Evolutionary conservation across 2,329 filamentous ascomycete genomes (phyloP).

Genomic region (Zarea fungicola): DNA sequence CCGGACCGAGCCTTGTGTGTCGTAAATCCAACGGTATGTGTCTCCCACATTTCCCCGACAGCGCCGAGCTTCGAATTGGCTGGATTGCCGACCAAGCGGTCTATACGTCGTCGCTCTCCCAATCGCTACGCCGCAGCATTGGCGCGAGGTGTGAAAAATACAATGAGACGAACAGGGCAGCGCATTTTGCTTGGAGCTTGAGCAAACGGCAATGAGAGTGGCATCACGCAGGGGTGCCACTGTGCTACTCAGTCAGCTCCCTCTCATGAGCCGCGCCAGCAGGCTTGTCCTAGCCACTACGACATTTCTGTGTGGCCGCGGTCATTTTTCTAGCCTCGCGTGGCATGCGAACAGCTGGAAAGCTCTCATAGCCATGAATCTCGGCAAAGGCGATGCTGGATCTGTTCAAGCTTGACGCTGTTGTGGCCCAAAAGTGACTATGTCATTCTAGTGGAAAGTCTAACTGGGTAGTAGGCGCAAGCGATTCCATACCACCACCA

Average conservation of each 20-base stretch:
- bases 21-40: not conserved
- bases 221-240: too few species aligned
- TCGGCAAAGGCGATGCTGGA: constrained; percentile 1
- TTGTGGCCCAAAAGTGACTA: too few species aligned
- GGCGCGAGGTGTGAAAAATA: not conserved
- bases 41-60: not conserved
- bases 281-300: too few species aligned
- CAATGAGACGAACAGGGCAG: too few species aligned
- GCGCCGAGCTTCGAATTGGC: not conserved
- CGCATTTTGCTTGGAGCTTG: too few species aligned
- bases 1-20: too few species aligned
- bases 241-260: too few species aligned
- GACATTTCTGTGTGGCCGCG: not conserved
- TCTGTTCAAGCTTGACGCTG: not conserved
- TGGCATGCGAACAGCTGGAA: not conserved
- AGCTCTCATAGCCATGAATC: not conserved
- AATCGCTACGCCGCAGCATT: not conserved
- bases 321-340: not conserved
- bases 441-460: constrained; percentile 2
- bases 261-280: too few species aligned
- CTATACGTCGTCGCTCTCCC: not conserved
- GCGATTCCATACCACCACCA: not conserved
- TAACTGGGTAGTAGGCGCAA: constrained; percentile 7
- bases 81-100: not conserved
- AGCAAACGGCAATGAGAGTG: too few species aligned